phyloP scores from a whole-genome alignment of 768 basidiomycete species.

The Daedaleopsis sinensis region DNA sequence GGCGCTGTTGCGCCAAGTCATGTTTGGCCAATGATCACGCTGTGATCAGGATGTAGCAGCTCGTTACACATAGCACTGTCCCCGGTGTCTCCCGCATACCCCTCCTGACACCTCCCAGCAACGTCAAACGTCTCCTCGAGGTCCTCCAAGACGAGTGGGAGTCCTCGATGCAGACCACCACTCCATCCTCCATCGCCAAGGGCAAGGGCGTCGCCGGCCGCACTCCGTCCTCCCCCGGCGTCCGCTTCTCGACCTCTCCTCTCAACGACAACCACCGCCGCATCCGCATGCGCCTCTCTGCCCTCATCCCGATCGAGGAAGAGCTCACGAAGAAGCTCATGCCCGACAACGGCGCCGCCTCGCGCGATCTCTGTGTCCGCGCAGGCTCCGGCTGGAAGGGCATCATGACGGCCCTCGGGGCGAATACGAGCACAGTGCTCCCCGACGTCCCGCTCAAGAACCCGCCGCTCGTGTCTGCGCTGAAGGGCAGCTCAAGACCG shows the following conservation, averaged over 20 bases:
- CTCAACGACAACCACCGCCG: conserved; percentile 39
- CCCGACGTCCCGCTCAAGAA: background rate
- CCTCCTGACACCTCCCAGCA: conserved; percentile 37
- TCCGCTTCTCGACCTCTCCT: conserved; percentile 32
- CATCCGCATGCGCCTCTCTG: conserved; percentile 45
- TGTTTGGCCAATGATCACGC: no score
- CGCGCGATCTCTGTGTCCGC: conserved; percentile 42
- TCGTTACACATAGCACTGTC: no score
- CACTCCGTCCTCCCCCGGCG: conserved; percentile 29
- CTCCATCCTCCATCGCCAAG: conserved; percentile 26
- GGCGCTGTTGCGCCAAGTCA: no score
- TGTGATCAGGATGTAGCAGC: no score
- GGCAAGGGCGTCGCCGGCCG: conserved; percentile 30
- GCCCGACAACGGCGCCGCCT: conserved; percentile 37
- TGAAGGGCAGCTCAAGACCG: conserved; percentile 18
- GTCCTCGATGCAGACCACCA: conserved; percentile 30
- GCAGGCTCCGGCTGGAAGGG: conserved; percentile 65
- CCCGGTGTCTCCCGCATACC: no score
- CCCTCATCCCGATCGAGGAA: conserved; percentile 59
- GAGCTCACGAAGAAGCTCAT: conserved; percentile 54
- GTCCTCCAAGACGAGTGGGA: conserved; percentile 52
- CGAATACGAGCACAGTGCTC: conserved; percentile 17
- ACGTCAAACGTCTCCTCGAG: conserved; percentile 59
- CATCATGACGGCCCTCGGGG: conserved; percentile 34
- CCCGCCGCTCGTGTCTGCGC: conserved; percentile 15